A percentile compares a stretch with the other conserved stretches of the same genome.
These are phyloP conservation scores for Collybiopsis confluens DNA, from an alignment of 768 basidiomycete genomes.

Conservation along the genomic window DNA sequence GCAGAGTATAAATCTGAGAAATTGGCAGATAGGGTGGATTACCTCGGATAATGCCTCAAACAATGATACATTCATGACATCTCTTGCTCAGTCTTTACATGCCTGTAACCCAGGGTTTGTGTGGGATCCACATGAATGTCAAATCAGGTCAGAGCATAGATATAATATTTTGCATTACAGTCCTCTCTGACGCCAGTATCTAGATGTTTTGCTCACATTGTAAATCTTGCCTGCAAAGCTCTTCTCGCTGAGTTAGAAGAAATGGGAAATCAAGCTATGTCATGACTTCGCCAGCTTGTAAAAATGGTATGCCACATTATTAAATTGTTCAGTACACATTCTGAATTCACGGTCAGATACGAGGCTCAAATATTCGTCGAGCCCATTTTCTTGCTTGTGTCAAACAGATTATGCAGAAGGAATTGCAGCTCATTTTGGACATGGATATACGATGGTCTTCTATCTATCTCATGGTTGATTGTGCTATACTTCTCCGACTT, in stretches of 20 bases:
- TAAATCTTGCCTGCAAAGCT: constrained; percentile 20
- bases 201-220: constrained; percentile 22
- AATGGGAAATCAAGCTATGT: constrained; percentile 10
- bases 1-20: no score
- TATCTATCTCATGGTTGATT: constrained; percentile 23
- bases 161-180: no score
- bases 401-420: neutral
- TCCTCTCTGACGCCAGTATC: neutral
- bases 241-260: constrained; percentile 7
- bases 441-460: constrained; percentile 28
- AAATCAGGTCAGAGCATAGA: no score
- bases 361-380: constrained; percentile 10
- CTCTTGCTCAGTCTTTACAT: no score
- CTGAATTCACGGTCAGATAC: constrained; percentile 7
- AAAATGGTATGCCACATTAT: constrained; percentile 11
- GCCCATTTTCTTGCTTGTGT: constrained; percentile 12
- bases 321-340: neutral
- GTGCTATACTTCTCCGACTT: constrained; percentile 19
- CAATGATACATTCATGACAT: no score
- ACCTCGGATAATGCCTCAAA: no score
- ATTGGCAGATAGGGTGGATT: constrained; percentile 37
- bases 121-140: no score
- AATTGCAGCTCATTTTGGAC: constrained; percentile 25
- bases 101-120: no score
- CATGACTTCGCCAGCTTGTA: constrained; percentile 10